These are phyloP conservation scores for Parascedosporium putredinis DNA, from an alignment of 2,329 filamentous ascomycete genomes.

Conservation along the genomic window DNA sequence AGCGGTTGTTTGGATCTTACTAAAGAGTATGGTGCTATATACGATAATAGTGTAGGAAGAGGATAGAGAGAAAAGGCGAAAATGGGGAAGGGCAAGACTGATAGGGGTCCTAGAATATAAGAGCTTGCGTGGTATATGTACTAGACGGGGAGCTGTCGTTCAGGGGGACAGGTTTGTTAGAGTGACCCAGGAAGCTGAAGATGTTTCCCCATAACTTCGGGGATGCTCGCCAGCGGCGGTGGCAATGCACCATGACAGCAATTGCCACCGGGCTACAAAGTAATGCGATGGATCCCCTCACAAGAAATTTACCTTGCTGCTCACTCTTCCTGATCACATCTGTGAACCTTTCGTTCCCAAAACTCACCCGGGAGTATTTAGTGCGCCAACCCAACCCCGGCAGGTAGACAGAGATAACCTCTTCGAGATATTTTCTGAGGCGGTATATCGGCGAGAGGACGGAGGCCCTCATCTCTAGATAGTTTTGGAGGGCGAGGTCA, in stretches of 20 bases:
- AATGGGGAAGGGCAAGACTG: too few relatives aligned
- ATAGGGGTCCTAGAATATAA: too few relatives aligned
- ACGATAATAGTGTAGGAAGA: too few relatives aligned
- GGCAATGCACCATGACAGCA: neutral
- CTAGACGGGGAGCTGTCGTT: too few relatives aligned
- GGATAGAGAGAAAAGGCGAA: too few relatives aligned
- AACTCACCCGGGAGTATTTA: slow-evolving; percentile 85
- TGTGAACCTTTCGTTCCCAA: slow-evolving; percentile 84
- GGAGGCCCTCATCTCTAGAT: slow-evolving; percentile 82
- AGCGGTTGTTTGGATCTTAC: too few relatives aligned
- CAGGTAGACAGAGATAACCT: slow-evolving; percentile 65
- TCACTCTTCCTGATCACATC: slow-evolving; percentile 64
- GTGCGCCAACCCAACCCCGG: slow-evolving; percentile 80
- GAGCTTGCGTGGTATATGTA: too few relatives aligned
- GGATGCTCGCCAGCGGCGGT: neutral
- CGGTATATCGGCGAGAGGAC: slow-evolving; percentile 71
- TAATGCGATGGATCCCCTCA: neutral
- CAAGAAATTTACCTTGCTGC: slow-evolving; percentile 53
- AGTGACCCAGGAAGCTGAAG: too few relatives aligned
- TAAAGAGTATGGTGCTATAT: too few relatives aligned
- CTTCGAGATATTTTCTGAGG: slow-evolving; percentile 76
- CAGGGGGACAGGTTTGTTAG: too few relatives aligned
- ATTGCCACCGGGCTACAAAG: slow-evolving; percentile 4
- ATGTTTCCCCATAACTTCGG: neutral
- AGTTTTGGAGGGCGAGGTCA: slow-evolving; percentile 82